A percentile compares a stretch with the other conserved stretches of the same genome.
Conservation (phyloP, 177 flowering plant species). For the Vitis hybrid region DNA sequence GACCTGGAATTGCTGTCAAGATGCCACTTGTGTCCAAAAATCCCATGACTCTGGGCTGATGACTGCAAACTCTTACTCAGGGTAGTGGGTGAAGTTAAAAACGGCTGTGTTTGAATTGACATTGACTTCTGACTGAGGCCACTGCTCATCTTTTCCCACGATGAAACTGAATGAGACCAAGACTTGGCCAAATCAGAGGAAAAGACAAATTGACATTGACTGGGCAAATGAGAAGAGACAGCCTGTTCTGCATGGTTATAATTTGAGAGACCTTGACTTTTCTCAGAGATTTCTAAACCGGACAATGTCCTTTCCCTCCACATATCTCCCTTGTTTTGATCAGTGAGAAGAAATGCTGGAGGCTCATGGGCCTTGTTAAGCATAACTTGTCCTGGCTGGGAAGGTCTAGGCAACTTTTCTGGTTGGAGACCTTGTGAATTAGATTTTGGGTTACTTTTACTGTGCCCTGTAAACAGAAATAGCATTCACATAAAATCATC, state of each 20-base stretch:
- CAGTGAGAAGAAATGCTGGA: slow-evolving; percentile 18
- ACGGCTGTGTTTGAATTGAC: slow-evolving; percentile 28
- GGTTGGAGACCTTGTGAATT: slow-evolving; percentile 24
- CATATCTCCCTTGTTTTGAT: slow-evolving; percentile 26
- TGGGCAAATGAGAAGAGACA: slow-evolving; percentile 22
- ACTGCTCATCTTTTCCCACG: slow-evolving; percentile 36
- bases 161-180: slow-evolving; percentile 30
- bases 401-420: slow-evolving; percentile 28
- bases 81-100: slow-evolving; percentile 21
- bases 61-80: slow-evolving; percentile 29
- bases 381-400: slow-evolving; percentile 20
- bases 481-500: slow-evolving; percentile 5
- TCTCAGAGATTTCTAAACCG: slow-evolving; percentile 22
- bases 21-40: slow-evolving; percentile 38
- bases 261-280: slow-evolving; percentile 22
- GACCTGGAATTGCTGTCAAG: slow-evolving; percentile 16
- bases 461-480: slow-evolving; percentile 31
- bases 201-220: slow-evolving; percentile 14
- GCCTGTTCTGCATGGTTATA: slow-evolving; percentile 24
- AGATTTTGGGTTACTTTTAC: slow-evolving; percentile 23
- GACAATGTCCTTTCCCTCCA: slow-evolving; percentile 22
- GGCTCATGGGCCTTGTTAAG: slow-evolving; percentile 24
- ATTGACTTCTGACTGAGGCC: slow-evolving; percentile 29
- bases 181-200: slow-evolving; percentile 29
- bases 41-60: slow-evolving; percentile 27